Percentiles rank a stretch among this genome's conserved stretches.
Conservation (phyloP, 2,329 filamentous ascomycete genomes). For the Monilinia fructigena region DNA sequence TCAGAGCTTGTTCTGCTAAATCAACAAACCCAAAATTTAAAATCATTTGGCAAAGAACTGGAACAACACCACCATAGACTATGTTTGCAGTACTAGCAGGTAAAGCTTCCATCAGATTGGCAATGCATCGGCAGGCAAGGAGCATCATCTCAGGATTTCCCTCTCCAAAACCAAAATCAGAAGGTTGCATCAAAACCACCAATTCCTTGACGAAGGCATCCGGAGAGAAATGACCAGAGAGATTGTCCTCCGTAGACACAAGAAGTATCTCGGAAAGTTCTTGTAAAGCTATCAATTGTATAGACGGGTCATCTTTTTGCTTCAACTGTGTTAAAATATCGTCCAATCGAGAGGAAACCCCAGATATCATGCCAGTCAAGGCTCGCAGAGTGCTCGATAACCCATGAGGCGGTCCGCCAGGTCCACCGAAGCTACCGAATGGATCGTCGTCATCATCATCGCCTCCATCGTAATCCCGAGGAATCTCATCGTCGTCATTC, state of each 20-base stretch:
- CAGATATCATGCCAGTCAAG: constrained; percentile 87
- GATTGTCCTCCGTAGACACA: constrained; percentile 93
- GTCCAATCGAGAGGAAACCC: constrained; percentile 74
- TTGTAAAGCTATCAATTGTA: constrained; percentile 88
- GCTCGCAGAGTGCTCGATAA: constrained; percentile 81
- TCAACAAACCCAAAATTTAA: constrained; percentile 97
- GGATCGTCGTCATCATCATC: constrained; percentile 61
- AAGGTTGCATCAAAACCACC: constrained; percentile 85
- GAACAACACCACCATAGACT: constrained; percentile 95
- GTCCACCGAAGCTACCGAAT: constrained; percentile 66
- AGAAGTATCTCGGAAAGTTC: constrained; percentile 91
- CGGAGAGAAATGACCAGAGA: constrained; percentile 91
- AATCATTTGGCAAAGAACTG: constrained; percentile 89
- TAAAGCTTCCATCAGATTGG: constrained; percentile 96
- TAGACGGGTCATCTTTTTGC: constrained; percentile 78
- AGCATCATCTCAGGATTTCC: constrained; percentile 98
- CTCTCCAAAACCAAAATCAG: constrained; percentile 72
- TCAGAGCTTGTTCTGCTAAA: constrained; percentile 92
- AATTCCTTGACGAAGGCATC: constrained; percentile 95
- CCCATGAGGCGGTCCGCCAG: constrained; percentile 59
- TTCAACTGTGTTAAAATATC: constrained; percentile 74
- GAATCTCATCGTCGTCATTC: constrained; percentile 62
- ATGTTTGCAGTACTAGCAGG: constrained; percentile 92
- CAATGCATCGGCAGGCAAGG: constrained; percentile 88
- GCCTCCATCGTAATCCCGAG: constrained; percentile 50